Percentiles rank a stretch among this genome's conserved stretches.
These are phyloP conservation scores for Bruguiera hainesii DNA, from an alignment of 441 rosid species.

Conservation along the genomic window DNA sequence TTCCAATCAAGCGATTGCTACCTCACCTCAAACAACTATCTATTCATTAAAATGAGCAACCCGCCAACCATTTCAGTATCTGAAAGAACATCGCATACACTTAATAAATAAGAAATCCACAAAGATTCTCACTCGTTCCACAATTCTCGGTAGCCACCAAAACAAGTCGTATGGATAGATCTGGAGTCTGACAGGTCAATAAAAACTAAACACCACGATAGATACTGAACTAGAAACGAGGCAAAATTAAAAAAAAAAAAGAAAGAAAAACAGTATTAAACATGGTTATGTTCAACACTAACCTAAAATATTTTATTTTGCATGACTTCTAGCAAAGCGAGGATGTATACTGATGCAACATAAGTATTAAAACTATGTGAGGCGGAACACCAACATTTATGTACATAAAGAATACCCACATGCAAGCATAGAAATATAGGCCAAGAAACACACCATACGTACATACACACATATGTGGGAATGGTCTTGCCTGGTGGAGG, in stretches of 20 bases:
- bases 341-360: neutral
- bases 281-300: neutral
- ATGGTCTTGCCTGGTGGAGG: neutral
- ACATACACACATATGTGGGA: neutral
- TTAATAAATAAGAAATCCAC: slow-evolving; percentile 1
- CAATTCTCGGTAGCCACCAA: neutral
- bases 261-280: neutral
- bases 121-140: neutral
- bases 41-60: slow-evolving; percentile 12
- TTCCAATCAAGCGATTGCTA: slow-evolving; percentile 18
- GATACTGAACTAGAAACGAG: neutral
- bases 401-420: slow-evolving; percentile 8
- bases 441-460: no score
- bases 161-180: no score
- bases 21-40: slow-evolving; percentile 22
- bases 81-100: slow-evolving; percentile 8
- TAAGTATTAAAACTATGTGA: neutral
- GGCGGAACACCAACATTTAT: neutral
- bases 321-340: neutral
- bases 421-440: neutral
- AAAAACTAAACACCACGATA: neutral
- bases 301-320: neutral
- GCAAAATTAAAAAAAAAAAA: neutral
- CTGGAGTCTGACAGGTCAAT: no score
- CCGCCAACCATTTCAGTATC: slow-evolving; percentile 10